phyloP scores from a whole-genome alignment of 73 alveolate genomes.

The Vitrella brassicaformis region DNA sequence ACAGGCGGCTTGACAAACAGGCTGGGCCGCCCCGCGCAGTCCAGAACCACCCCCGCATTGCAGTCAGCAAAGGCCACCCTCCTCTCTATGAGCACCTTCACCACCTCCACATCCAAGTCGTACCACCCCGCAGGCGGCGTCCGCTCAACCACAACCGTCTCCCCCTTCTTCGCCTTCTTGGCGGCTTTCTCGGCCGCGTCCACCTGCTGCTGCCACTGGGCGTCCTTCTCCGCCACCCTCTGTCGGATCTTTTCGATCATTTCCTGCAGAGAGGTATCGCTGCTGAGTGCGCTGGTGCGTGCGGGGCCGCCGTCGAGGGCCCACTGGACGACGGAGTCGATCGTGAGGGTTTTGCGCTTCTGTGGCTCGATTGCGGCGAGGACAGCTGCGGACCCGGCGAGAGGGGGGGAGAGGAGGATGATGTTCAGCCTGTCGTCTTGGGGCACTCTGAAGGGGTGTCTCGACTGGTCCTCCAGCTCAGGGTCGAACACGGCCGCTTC shows the following conservation, averaged over 20 bases:
- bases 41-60: conserved; percentile 74
- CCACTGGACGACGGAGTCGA: conserved; percentile 15
- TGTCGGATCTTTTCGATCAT: neutral
- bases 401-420: neutral
- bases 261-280: too few relatives aligned
- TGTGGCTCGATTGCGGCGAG: neutral
- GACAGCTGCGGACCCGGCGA: too few relatives aligned
- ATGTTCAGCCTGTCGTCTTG: neutral
- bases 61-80: conserved; percentile 69
- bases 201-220: conserved; percentile 14
- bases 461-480: neutral
- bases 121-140: conserved; percentile 57
- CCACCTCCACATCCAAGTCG: conserved; percentile 57
- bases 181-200: conserved; percentile 16
- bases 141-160: conserved; percentile 53
- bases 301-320: conserved; percentile 14
- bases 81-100: conserved; percentile 51
- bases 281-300: too few relatives aligned
- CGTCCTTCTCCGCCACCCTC: neutral
- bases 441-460: neutral
- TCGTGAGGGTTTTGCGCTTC: neutral
- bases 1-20: too few relatives aligned
- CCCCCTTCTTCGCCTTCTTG: conserved; percentile 52
- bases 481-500: conserved; percentile 6
- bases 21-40: conserved; percentile 2